These are phyloP conservation scores for Malus asiatica DNA, from an alignment of 306 rosid genomes.

Conservation along the genomic window DNA sequence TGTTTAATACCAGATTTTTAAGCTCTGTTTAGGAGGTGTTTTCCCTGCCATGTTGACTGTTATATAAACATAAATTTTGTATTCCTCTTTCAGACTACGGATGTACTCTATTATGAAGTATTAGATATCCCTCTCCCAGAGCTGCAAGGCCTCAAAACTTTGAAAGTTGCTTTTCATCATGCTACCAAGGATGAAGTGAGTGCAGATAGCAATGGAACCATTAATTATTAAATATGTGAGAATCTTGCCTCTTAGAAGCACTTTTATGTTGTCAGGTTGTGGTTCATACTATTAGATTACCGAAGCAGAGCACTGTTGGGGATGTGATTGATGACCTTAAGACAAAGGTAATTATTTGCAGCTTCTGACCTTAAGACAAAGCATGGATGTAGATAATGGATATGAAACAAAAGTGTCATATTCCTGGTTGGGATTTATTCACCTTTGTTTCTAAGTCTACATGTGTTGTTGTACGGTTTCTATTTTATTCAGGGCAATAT, in stretches of 20 bases:
- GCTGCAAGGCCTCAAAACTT: conserved; percentile 63
- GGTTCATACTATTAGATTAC: conserved; percentile 62
- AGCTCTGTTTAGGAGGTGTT: neutral
- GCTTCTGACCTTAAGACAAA: neutral
- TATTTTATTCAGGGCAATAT: neutral
- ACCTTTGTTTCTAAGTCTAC: neutral
- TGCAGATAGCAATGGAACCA: neutral
- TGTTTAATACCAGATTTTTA: neutral
- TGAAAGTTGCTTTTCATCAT: conserved; percentile 75
- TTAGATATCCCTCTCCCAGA: conserved; percentile 87
- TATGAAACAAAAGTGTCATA: neutral
- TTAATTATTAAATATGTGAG: neutral
- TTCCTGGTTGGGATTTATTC: neutral
- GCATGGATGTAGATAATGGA: neutral
- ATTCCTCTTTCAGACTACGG: conserved; percentile 50
- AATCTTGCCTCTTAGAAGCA: neutral
- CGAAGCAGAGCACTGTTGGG: conserved; percentile 69
- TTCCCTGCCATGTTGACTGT: neutral
- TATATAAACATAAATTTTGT: neutral
- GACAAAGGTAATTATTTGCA: conserved; percentile 40
- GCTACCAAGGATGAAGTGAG: conserved; percentile 73
- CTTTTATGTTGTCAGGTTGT: conserved; percentile 43
- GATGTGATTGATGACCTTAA: conserved; percentile 64
- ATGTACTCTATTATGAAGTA: conserved; percentile 65
- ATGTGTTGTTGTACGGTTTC: neutral